Percentiles rank a stretch among this genome's conserved stretches.
phyloP scores from a whole-genome alignment of 306 rosid genomes.

The Gleditsia sinensis region DNA sequence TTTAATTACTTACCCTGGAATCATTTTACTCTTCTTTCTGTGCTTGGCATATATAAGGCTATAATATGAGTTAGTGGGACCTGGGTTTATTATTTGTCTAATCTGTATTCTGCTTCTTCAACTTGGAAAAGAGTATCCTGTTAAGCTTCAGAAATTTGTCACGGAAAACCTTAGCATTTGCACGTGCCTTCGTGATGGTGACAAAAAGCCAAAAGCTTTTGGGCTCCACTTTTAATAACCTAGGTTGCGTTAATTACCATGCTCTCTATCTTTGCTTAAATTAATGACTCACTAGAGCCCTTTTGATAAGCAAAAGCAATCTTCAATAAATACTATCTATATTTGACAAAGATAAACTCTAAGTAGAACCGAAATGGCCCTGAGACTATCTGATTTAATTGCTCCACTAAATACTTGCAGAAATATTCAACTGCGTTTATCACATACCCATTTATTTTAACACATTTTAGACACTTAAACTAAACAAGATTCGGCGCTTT shows the following conservation, averaged over 20 bases:
- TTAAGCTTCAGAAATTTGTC: slow-evolving; percentile 24
- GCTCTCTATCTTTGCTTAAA: neutral
- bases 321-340: neutral
- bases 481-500: no score
- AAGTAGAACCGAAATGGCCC: neutral
- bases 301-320: neutral
- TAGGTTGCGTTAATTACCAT: slow-evolving; percentile 16
- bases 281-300: neutral
- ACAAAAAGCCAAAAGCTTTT: slow-evolving; percentile 7
- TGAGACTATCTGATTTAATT: neutral
- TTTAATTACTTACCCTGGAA: neutral
- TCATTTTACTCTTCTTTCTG: neutral
- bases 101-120: neutral
- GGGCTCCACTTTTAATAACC: slow-evolving; percentile 33
- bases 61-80: slow-evolving; percentile 20
- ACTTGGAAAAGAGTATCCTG: slow-evolving; percentile 3
- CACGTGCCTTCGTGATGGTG: slow-evolving; percentile 43
- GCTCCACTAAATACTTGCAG: neutral
- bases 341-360: neutral
- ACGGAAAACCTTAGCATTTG: neutral
- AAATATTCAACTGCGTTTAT: neutral
- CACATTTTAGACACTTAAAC: no score
- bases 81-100: slow-evolving; percentile 5
- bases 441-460: neutral
- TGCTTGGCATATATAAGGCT: neutral